Base-by-base conservation (phyloP, 352 stramenopile genomes). In the Globisporangium acanthophoron region DNA sequence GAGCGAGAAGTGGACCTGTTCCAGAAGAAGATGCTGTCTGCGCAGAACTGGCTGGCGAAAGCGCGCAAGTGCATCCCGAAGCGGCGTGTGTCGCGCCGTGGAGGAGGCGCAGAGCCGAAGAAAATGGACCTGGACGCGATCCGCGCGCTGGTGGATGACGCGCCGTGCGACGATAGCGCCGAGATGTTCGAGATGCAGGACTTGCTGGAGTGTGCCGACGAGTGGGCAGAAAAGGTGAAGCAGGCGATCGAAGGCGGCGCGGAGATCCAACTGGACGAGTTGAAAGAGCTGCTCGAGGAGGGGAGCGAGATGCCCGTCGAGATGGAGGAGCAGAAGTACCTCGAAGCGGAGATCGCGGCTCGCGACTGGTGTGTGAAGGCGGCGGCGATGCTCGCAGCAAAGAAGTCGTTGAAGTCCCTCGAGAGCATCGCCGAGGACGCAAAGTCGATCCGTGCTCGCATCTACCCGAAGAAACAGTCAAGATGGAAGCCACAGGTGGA, bases 151-250 rank as follows among this genome's bases (percentile, higher is more conserved):
- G 82, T 96, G 5, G 78, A 91, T n/a, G 82, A 92, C 61, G 85
- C 84, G n/a, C 86, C 86, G 0, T 92, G 82, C 65, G 84, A 94
- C 56, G 85, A 91, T 52, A 94, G 76, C 46, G 76, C 72, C 9
- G 86, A 96, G 51, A 87, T 93, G 68, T 93, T 90, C 62, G 86
- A 96, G 65, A 96, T 96, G 84, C 84, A 96, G 58, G 86, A 94
- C 29, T 63, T 96, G n/a, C 65, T 96, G 7, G 84, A 85, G 58
- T 96, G 85, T 67, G 86, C 86, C 3, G 83, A 94, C 54, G 82
- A 86, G 44, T 96, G 86, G 86, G 80, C 82, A 7, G 67, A 80
- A 6, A 90, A 89, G 51, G 84, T 96, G 20, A 84, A 83, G 39
- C 55, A 71, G 7, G 85, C 86, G n/a, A 90, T 96, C 43, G 80